A percentile compares a stretch with the other conserved stretches of the same genome.
phyloP scores from a whole-genome alignment of 768 basidiomycete genomes.

The Termitomyces sp. region DNA sequence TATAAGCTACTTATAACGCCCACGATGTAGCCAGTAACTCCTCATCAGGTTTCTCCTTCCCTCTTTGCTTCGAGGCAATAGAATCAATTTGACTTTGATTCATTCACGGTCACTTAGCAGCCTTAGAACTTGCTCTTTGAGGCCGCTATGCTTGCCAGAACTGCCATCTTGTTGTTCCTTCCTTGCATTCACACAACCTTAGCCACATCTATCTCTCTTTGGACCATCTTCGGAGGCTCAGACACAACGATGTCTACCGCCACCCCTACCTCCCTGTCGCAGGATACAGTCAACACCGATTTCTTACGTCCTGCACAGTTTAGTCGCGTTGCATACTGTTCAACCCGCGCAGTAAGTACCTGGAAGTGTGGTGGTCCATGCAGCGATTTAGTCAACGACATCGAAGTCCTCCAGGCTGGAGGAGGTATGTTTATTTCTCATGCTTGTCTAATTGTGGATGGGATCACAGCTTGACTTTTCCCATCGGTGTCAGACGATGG shows the following conservation, averaged over 20 bases:
- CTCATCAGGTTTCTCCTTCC: not conserved
- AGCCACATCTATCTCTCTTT: constrained; percentile 1
- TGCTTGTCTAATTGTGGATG: not conserved
- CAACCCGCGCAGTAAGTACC: constrained; percentile 21
- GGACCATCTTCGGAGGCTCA: not conserved
- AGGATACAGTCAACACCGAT: not conserved
- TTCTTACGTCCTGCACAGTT: constrained; percentile 28
- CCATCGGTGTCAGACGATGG: constrained; percentile 6
- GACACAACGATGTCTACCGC: not conserved
- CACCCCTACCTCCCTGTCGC: not conserved
- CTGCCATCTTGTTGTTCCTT: not conserved
- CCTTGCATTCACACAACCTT: not conserved
- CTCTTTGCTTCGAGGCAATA: not conserved
- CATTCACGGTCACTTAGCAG: not conserved
- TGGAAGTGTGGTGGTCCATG: constrained; percentile 30
- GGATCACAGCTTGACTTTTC: not conserved
- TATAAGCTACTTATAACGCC: not conserved
- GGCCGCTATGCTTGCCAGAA: not conserved
- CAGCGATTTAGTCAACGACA: constrained; percentile 18
- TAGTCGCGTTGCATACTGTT: constrained; percentile 31
- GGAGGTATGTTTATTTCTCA: constrained; percentile 23
- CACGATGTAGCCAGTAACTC: not conserved
- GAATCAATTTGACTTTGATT: not conserved
- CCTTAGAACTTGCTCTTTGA: not conserved
- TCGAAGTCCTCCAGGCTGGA: constrained; percentile 24